Evolutionary conservation across 2,329 filamentous ascomycete genomes (phyloP).

Genomic region (Alternaria panax): DNA sequence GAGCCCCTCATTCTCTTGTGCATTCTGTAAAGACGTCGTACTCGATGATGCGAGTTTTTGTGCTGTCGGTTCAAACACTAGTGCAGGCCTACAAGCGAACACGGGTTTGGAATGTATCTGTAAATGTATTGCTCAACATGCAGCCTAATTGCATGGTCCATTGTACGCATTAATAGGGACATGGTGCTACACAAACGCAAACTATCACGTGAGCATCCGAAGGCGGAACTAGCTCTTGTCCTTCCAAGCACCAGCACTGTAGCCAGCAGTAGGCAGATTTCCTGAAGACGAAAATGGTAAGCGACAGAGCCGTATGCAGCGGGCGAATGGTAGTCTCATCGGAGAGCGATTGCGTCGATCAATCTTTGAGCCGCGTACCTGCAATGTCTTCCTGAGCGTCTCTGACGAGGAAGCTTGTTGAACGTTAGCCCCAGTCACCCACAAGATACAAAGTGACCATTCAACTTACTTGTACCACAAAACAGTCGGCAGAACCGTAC

Average conservation of each 20-base stretch:
- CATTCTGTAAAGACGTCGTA: no score
- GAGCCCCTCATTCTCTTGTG: no score
- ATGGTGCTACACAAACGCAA: background rate
- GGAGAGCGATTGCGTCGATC: constrained; percentile 40
- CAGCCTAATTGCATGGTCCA: background rate
- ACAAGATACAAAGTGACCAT: background rate
- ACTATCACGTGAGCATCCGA: background rate
- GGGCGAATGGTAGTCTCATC: constrained; percentile 7
- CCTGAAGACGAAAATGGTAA: constrained; percentile 32
- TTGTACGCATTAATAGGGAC: background rate
- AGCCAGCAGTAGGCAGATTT: constrained; percentile 22
- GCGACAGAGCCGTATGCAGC: constrained; percentile 16
- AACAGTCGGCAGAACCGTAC: constrained; percentile 85
- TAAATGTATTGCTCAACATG: background rate
- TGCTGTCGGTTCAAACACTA: no score
- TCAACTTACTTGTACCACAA: constrained; percentile 91
- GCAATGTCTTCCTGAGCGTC: constrained; percentile 85
- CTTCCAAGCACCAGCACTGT: constrained; percentile 8
- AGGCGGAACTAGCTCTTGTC: background rate
- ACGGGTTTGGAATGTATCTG: no score
- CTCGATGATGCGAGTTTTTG: no score
- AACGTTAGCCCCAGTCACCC: constrained; percentile 21
- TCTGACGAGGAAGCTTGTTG: constrained; percentile 78
- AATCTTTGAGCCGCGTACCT: constrained; percentile 73
- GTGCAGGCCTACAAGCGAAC: no score